These are phyloP conservation scores for Salix purpurea DNA, from an alignment of 345 rosid species.

Conservation along the genomic window DNA sequence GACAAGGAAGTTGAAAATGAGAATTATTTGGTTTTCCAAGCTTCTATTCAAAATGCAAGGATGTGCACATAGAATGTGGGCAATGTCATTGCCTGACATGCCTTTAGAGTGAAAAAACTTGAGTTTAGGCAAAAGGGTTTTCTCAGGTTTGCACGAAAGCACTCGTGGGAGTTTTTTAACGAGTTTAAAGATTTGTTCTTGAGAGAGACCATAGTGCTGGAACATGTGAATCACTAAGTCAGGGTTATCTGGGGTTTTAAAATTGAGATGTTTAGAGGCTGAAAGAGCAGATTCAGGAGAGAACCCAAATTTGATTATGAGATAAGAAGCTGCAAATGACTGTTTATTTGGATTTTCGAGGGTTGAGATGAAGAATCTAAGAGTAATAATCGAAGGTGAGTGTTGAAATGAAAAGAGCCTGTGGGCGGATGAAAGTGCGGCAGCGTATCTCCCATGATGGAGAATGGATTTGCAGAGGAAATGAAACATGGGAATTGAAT, in stretches of 20 bases:
- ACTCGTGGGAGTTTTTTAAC: neutral
- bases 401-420: too few relatives aligned
- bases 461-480: too few relatives aligned
- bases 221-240: neutral
- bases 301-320: conserved; percentile 8
- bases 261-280: neutral
- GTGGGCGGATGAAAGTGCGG: neutral
- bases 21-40: neutral
- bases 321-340: conserved; percentile 7
- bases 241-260: conserved; percentile 1
- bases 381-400: too few relatives aligned
- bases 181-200: neutral
- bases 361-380: neutral
- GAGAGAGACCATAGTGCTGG: neutral
- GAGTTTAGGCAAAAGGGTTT: neutral
- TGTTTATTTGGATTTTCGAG: neutral
- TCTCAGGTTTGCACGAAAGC: neutral
- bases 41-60: neutral
- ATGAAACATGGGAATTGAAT: too few relatives aligned
- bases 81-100: neutral
- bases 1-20: conserved; percentile 3
- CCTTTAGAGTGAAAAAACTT: conserved; percentile 1
- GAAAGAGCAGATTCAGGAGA: conserved; percentile 8
- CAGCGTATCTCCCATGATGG: too few relatives aligned
- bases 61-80: neutral